Conservation (phyloP, 179 eudicot genomes). For the Pouteria campechiana region DNA sequence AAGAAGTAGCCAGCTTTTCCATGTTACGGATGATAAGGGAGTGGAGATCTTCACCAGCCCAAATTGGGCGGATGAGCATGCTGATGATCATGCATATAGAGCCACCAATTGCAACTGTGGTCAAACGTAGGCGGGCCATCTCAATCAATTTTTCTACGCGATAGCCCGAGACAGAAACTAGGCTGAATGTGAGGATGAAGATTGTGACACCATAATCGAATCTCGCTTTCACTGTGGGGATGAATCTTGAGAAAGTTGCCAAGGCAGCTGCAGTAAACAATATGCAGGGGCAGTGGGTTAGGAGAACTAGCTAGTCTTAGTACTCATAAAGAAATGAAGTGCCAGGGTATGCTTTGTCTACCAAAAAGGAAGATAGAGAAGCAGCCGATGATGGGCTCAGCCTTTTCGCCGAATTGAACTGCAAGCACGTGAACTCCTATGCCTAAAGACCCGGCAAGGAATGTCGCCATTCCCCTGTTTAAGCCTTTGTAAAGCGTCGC, state of each 20-base stretch:
- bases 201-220: conserved; percentile 30
- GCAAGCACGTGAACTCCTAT: conserved; percentile 77
- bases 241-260: conserved; percentile 24
- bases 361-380: conserved; percentile 54
- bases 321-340: too few relatives aligned
- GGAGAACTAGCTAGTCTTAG: too few relatives aligned
- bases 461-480: conserved; percentile 54
- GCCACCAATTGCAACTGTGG: conserved; percentile 43
- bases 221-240: conserved; percentile 21
- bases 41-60: conserved; percentile 64
- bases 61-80: conserved; percentile 32
- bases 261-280: conserved; percentile 27
- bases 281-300: too few relatives aligned
- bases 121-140: conserved; percentile 36
- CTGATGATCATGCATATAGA: conserved; percentile 30
- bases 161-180: conserved; percentile 24
- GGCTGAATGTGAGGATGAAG: conserved; percentile 31
- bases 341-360: conserved; percentile 8
- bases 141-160: conserved; percentile 36
- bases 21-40: conserved; percentile 26
- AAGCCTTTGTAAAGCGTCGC: conserved; percentile 56
- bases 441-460: conserved; percentile 60
- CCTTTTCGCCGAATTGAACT: conserved; percentile 38
- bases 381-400: conserved; percentile 60
- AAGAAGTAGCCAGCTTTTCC: conserved; percentile 43